These are phyloP conservation scores for Goffeauzyma gilvescens DNA, from an alignment of 768 basidiomycete species.

Conservation along the genomic window DNA sequence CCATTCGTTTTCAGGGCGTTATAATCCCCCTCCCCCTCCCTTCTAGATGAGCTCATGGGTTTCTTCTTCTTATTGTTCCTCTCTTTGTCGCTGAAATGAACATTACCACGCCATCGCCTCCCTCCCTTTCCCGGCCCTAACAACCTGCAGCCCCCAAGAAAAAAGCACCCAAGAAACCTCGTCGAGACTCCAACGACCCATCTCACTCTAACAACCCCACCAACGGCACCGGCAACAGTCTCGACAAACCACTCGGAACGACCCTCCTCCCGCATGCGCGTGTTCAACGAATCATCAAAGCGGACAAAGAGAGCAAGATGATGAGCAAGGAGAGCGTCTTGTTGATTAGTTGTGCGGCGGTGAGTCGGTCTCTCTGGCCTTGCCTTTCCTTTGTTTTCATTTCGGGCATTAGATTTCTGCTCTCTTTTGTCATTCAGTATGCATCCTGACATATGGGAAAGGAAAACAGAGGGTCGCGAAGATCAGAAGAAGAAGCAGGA, in stretches of 20 bases:
- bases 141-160: constrained; percentile 2
- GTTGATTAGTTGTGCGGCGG: constrained; percentile 62
- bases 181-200: background rate
- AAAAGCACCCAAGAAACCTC: background rate
- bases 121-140: too few relatives aligned
- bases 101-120: background rate
- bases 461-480: too few relatives aligned
- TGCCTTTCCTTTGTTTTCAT: too few relatives aligned
- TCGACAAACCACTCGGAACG: constrained; percentile 40
- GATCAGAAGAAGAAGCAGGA: too few relatives aligned
- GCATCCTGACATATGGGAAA: too few relatives aligned
- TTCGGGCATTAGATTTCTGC: too few relatives aligned
- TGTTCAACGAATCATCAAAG: constrained; percentile 69
- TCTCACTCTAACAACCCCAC: background rate
- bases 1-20: too few relatives aligned
- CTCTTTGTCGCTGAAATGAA: background rate
- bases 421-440: too few relatives aligned
- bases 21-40: too few relatives aligned
- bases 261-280: constrained; percentile 55
- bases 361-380: constrained; percentile 32
- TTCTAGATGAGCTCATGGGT: too few relatives aligned
- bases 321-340: constrained; percentile 56
- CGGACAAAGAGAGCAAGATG: constrained; percentile 46
- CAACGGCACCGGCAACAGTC: background rate
- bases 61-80: too few relatives aligned